Percentiles rank a stretch among this genome's conserved stretches.
Evolutionary conservation across 805 yeast genomes (phyloP).

Genomic region (Saturnispora quitensis): DNA sequence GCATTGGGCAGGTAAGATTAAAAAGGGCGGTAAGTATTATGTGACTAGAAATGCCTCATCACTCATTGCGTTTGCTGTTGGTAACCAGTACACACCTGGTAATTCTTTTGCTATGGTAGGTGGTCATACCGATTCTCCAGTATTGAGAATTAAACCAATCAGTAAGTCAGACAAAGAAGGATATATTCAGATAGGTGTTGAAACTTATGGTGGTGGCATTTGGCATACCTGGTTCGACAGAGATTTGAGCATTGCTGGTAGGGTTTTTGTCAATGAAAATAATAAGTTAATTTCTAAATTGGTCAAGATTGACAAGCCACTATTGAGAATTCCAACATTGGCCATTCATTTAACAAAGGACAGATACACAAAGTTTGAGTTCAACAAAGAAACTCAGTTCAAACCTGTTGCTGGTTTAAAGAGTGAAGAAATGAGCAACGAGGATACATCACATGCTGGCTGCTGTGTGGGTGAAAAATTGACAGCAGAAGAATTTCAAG

Average conservation of each 20-base stretch:
- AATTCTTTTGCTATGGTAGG: constrained; percentile 85
- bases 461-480: constrained; percentile 46
- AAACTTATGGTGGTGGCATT: constrained; percentile 90
- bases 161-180: constrained; percentile 66
- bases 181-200: constrained; percentile 84
- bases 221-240: constrained; percentile 98
- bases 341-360: constrained; percentile 87
- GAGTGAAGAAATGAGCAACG: constrained; percentile 4
- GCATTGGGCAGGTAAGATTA: constrained; percentile 52
- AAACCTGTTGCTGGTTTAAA: constrained; percentile 73
- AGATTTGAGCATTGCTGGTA: constrained; percentile 84
- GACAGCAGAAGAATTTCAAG: constrained; percentile 47
- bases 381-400: constrained; percentile 80
- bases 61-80: constrained; percentile 78
- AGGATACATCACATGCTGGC: constrained; percentile 15
- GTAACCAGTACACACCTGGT: constrained; percentile 63
- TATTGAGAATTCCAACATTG: constrained; percentile 85
- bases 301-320: constrained; percentile 73
- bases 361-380: constrained; percentile 70
- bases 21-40: constrained; percentile 58
- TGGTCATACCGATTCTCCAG: constrained; percentile 94
- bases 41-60: constrained; percentile 89
- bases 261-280: constrained; percentile 57
- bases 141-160: constrained; percentile 79
- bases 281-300: constrained; percentile 54